Base-by-base conservation (phyloP, 2,329 filamentous ascomycete species). In the Fusarium tjaetaba region DNA sequence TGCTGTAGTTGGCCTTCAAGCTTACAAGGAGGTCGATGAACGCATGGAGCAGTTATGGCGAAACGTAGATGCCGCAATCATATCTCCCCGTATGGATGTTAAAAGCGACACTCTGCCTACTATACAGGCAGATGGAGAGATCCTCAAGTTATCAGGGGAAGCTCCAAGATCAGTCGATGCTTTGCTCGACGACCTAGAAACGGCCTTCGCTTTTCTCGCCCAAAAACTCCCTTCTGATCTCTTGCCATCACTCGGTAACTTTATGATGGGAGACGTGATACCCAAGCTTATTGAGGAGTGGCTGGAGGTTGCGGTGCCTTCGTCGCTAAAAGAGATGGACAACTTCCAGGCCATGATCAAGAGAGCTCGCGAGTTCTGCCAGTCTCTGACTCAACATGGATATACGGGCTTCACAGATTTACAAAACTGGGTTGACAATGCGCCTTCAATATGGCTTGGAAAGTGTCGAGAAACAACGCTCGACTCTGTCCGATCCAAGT, bases 401-500 rank as follows among this genome's bases (percentile, higher is more conserved):
- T 96, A 94, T 87, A 86, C 87, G 22, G 87, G 87, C 9, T 85
- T 89, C 53, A 84, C 87, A 20, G 89, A 92, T 38, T 83, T 99
- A 42, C 86, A 89, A 49, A 90, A 94, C 30, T 99, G 96, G 96
- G 91, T 94, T 0, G 89, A 91, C 45, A 91, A 92, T 70, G 93
- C 94, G 2, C 93, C 95, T 0, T 90, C 90, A 65, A 91, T 94
- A 32, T 99, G 96, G 96, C 87, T 98, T 20, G 89, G 89, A 5
- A 96, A 94, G 80, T 92, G 95, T 73, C 91, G 93, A 77, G 95
- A 97, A 77, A 90, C 88, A 39, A 91, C 94, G 1, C 87, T 99
- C 30, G 92, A 95, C 70, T 88, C 89, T 39, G 90, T 97, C 18
- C 90, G 96, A 30, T 88, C 84, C 26, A 88, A 92, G 51, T 86